Evolutionary conservation across 148 eudicot genomes (phyloP), one percentile per base, ranked within the genome.

Genomic region (Dianthus caryophyllus): DNA sequence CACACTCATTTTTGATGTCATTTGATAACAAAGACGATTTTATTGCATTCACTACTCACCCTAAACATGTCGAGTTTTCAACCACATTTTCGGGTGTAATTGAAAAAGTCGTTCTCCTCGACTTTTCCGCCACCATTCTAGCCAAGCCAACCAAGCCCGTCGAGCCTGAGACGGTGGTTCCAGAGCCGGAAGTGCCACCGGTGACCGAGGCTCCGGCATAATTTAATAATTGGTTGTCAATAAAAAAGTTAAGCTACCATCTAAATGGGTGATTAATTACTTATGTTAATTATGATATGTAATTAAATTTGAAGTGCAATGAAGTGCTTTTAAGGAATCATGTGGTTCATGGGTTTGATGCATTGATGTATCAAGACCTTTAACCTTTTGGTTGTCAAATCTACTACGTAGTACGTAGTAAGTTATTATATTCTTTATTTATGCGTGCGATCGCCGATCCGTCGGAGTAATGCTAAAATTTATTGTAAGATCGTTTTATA

Each of bases 1-100:
- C 96, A 0, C 97, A 92, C 69, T 89, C 97, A 26, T 84, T 92
- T 81, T 17, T 84, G 57, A 82, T 92, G 91, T 73, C 88, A 66
- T 92, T 89, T 65, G 73, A 67, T 60, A 80, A 57, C 80, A 83
- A 89, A 43, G 96, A 89, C 18, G 96, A 92, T 10, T 87, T 73
- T 68, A 63, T 36, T 31, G 68, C 82, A 21, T 92, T 82, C 33
- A 50, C 57, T 0, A 36, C 79, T 48, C 93, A 92, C 51, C 97
- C 96, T 1, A 82, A 81, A 41, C 97, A 92, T 71, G 69, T 74
- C n/a, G 88, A 89, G 43, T 89, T 89, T 57, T 85, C 96, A 4
- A 36, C 79, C 31, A 79, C 84, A 22, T 87, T 92, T 64, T 82
- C 87, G 1, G 31, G 74, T 0, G 89, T 75, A 2, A 84, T 92